These are phyloP conservation scores for Pterothamnion heteromorphum DNA, from an alignment of 31 red algal species.

Conservation along the genomic window DNA sequence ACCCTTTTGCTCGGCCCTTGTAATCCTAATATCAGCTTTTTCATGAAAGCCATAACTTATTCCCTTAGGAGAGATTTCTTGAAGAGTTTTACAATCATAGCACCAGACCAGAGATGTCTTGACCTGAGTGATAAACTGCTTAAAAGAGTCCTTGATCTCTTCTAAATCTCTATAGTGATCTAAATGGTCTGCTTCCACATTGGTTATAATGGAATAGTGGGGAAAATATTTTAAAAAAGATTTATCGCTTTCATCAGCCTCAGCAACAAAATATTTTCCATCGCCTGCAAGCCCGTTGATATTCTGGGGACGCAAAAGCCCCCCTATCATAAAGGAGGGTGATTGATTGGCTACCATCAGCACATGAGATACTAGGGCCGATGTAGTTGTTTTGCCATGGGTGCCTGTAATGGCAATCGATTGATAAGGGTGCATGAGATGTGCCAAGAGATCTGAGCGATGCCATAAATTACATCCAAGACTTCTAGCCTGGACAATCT, in stretches of 20 bases:
- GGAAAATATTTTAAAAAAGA: not conserved
- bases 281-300: not conserved
- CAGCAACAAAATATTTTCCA: not conserved
- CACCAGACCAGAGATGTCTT: not conserved
- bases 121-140: not conserved
- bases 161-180: conserved; percentile 5
- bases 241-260: conserved; percentile 10
- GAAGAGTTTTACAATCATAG: not conserved
- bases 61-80: not conserved
- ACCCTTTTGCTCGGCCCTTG: not conserved
- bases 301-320: not conserved
- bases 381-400: not conserved
- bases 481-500: not conserved
- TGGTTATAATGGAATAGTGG: not conserved
- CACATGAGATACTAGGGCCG: not conserved
- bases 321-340: not conserved
- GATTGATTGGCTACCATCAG: not conserved
- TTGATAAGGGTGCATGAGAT: not conserved
- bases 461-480: not conserved
- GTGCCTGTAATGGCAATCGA: not conserved
- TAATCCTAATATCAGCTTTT: not conserved
- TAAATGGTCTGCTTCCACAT: not conserved
- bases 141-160: not conserved
- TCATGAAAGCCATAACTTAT: not conserved
- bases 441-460: not conserved